phyloP scores from a whole-genome alignment of 805 yeast species.

The Ogataea angusta region DNA sequence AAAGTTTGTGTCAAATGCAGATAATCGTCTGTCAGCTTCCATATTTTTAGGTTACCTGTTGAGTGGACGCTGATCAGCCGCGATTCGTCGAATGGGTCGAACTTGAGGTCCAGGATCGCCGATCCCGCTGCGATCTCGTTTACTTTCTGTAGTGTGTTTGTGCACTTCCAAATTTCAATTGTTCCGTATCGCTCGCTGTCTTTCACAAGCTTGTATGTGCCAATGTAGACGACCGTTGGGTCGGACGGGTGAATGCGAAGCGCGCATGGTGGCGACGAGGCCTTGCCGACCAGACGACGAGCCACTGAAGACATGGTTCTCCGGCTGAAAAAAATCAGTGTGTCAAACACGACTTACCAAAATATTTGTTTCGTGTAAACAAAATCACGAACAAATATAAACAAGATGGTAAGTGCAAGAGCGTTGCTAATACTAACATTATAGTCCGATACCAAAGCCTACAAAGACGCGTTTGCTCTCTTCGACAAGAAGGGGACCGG shows the following conservation, averaged over 20 bases:
- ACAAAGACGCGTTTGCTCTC: constrained; percentile 92
- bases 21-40: constrained; percentile 42
- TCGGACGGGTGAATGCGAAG: constrained; percentile 56
- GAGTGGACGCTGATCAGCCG: constrained; percentile 69
- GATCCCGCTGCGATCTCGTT: constrained; percentile 39
- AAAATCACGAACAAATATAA: constrained; percentile 7
- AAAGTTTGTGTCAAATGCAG: constrained; percentile 22
- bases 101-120: constrained; percentile 77
- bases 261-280: constrained; percentile 82
- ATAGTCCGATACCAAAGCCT: constrained; percentile 34
- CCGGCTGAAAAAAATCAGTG: background rate
- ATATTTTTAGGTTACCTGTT: constrained; percentile 66
- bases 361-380: constrained; percentile 8
- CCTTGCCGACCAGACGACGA: constrained; percentile 25
- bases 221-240: constrained; percentile 51
- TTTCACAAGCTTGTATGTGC: constrained; percentile 75
- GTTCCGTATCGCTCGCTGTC: constrained; percentile 64
- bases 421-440: background rate
- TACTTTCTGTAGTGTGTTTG: constrained; percentile 11
- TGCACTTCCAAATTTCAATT: constrained; percentile 40
- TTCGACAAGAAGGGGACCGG: constrained; percentile 97
- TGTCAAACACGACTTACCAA: constrained; percentile 1
- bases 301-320: constrained; percentile 1
- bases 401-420: constrained; percentile 6
- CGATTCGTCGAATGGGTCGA: constrained; percentile 50